Conservation (phyloP, 169 alveolate species). For the Cryptosporidium felis region DNA sequence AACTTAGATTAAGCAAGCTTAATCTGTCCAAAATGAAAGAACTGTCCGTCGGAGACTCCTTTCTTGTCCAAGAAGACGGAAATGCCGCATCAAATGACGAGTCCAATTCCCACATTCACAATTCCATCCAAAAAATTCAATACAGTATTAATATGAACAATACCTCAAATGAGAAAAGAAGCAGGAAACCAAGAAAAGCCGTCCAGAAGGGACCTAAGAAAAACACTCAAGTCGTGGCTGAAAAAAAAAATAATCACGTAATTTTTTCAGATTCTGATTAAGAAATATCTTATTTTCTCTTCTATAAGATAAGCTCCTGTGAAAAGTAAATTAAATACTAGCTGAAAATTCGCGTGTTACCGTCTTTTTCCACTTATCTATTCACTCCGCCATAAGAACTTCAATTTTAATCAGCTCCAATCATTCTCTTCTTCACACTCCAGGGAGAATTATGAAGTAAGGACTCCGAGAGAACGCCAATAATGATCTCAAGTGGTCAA, state of each 20-base stretch:
- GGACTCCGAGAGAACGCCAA: too few relatives aligned
- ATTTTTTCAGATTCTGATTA: conserved; percentile 62
- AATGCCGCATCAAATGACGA: background rate
- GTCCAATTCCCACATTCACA: background rate
- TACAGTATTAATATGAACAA: background rate
- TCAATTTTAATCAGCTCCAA: too few relatives aligned
- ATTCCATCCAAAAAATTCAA: background rate
- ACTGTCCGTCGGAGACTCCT: background rate
- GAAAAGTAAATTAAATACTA: background rate
- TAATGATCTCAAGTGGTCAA: too few relatives aligned
- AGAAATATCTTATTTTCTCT: background rate
- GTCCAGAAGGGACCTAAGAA: background rate
- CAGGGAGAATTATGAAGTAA: too few relatives aligned
- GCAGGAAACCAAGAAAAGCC: background rate
- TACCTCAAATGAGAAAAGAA: background rate
- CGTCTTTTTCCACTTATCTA: too few relatives aligned
- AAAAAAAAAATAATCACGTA: conserved; percentile 1
- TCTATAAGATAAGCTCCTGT: background rate
- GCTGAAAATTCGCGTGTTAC: background rate
- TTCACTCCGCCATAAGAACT: too few relatives aligned
- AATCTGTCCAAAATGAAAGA: background rate
- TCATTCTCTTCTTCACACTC: too few relatives aligned
- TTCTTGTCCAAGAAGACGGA: conserved; percentile 5
- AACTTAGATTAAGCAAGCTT: conserved; percentile 32
- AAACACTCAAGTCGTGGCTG: background rate